Conservation (phyloP, 805 yeast genomes). For the Peterozyma toletana region DNA sequence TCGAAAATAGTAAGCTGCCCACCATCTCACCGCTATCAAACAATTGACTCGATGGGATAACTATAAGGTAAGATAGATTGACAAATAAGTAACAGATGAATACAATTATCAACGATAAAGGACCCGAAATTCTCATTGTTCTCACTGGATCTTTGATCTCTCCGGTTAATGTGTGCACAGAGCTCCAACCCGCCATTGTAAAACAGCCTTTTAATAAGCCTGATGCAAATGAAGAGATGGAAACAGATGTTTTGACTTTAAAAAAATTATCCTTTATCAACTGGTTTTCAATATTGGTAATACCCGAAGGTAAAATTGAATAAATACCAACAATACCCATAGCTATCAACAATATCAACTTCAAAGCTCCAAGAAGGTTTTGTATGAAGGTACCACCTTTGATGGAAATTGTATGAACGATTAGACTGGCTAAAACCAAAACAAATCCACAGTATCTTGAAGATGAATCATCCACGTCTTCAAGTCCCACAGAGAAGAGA, state of each 20-base stretch:
- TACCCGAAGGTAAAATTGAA: constrained; percentile 38
- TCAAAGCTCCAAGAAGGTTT: constrained; percentile 55
- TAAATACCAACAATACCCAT: constrained; percentile 55
- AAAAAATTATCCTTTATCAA: constrained; percentile 24
- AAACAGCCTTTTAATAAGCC: constrained; percentile 46
- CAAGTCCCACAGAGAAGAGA: constrained; percentile 35
- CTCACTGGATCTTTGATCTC: constrained; percentile 46
- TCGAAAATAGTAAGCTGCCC: constrained; percentile 45
- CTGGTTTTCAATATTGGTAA: constrained; percentile 37
- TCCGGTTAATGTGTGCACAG: constrained; percentile 45
- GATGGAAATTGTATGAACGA: constrained; percentile 53
- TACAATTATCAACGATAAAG: constrained; percentile 34
- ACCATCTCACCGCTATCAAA: constrained; percentile 38
- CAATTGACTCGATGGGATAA: constrained; percentile 41
- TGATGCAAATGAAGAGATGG: constrained; percentile 36
- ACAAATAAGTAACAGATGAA: constrained; percentile 38
- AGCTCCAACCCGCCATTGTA: constrained; percentile 49
- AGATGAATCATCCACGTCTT: constrained; percentile 25
- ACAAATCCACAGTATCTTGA: constrained; percentile 35
- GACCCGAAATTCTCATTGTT: constrained; percentile 48
- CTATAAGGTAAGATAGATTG: constrained; percentile 43
- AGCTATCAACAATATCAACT: constrained; percentile 43
- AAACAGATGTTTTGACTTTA: constrained; percentile 19
- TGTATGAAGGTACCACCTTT: constrained; percentile 54
- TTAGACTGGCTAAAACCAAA: constrained; percentile 26